These are phyloP conservation scores for Mycena chlorophos DNA, from an alignment of 768 basidiomycete genomes.

Conservation along the genomic window DNA sequence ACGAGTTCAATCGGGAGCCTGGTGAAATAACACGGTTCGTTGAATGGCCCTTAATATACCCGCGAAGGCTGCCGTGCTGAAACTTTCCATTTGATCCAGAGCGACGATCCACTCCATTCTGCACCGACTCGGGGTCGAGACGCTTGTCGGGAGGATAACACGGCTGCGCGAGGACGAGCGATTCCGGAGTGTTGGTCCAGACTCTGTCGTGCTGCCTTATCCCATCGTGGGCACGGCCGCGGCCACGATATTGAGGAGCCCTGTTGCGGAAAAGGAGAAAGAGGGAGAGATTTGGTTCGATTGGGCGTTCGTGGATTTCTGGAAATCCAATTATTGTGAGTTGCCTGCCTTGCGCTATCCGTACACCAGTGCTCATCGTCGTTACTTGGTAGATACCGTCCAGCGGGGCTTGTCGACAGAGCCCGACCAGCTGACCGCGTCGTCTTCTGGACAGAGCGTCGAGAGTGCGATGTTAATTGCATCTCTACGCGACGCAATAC, in stretches of 20 bases:
- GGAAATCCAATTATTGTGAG: conserved; percentile 97
- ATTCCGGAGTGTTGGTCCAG: conserved; percentile 88
- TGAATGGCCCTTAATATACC: not conserved
- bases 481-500: conserved; percentile 82
- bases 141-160: conserved; percentile 82
- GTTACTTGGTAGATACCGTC: conserved; percentile 56
- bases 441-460: conserved; percentile 63
- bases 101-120: conserved; percentile 87
- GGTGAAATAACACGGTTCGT: conserved; percentile 90
- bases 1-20: conserved; percentile 94
- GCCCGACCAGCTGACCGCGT: conserved; percentile 58
- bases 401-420: conserved; percentile 72
- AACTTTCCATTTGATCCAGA: conserved; percentile 38
- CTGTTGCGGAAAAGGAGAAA: conserved; percentile 39
- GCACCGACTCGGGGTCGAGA: conserved; percentile 86
- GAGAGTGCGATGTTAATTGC: conserved; percentile 81
- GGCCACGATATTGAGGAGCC: conserved; percentile 31
- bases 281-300: conserved; percentile 96
- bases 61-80: too few species aligned
- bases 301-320: conserved; percentile 97
- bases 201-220: conserved; percentile 67
- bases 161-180: conserved; percentile 89
- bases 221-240: conserved; percentile 39
- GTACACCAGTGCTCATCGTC: not conserved
- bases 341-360: conserved; percentile 8